Percentiles rank a stretch among this genome's conserved stretches.
Conservation (phyloP, 495 filamentous ascomycete genomes). For the Xeromyces bisporus region DNA sequence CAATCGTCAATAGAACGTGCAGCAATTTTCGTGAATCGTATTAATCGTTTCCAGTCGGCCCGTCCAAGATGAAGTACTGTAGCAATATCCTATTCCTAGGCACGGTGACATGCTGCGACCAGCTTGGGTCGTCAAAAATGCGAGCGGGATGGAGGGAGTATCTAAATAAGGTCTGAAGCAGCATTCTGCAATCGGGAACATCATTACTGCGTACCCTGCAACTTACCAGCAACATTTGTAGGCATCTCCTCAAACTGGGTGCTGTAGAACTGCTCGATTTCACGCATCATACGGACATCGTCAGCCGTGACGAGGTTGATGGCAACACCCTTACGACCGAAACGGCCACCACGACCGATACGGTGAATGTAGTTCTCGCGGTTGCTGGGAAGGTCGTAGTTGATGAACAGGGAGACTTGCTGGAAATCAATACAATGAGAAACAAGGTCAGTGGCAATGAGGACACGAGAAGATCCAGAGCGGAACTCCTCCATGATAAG, state of each 20-base stretch:
- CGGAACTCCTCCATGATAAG: slow-evolving; percentile 99
- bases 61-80: slow-evolving; percentile 14
- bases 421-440: slow-evolving; percentile 99
- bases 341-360: slow-evolving; percentile 96
- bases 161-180: slow-evolving; percentile 35
- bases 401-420: slow-evolving; percentile 98
- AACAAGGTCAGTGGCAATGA: slow-evolving; percentile 93
- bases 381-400: slow-evolving; percentile 97
- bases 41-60: slow-evolving; percentile 20
- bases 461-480: slow-evolving; percentile 88
- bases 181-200: neutral
- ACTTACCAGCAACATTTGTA: slow-evolving; percentile 40
- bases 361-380: slow-evolving; percentile 99
- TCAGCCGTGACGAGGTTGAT: slow-evolving; percentile 99
- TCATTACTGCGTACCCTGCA: neutral
- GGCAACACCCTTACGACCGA: slow-evolving; percentile 98
- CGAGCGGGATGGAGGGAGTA: no score
- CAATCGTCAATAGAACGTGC: slow-evolving; percentile 25
- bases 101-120: slow-evolving; percentile 16
- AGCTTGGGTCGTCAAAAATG: slow-evolving; percentile 25
- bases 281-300: slow-evolving; percentile 97
- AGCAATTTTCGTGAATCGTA: slow-evolving; percentile 26
- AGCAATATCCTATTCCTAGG: slow-evolving; percentile 20
- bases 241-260: slow-evolving; percentile 47
- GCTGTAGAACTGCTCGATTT: slow-evolving; percentile 67